Base-by-base conservation (phyloP, 805 yeast genomes). In the Candida palmyrensis region DNA sequence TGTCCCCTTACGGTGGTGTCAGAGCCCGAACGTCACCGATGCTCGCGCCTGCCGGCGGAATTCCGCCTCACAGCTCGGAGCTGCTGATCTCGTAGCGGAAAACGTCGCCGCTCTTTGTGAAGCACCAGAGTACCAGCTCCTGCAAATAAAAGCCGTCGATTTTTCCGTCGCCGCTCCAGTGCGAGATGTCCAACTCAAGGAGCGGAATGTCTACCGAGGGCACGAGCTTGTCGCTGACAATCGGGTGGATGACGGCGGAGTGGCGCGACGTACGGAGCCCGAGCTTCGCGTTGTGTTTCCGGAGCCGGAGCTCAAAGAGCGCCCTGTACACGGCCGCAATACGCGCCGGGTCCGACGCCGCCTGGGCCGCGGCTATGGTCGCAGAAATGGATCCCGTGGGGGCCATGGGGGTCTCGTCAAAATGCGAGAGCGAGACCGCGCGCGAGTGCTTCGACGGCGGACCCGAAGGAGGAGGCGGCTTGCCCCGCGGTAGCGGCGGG, bases 191-290 rank as follows among this genome's bases (percentile, higher is more conserved):
- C 25, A 65, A 37, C 11, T 45, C 44, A 29, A 55, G 36, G 15
- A 59, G 42, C 1, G 71, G 68, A 4, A 60, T 53, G 33, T 56
- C 62, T 8, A 65, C 58, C 2, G 66, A 55, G 2, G 70, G 69
- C 3, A 63, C 59, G 17, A 51, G 43, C 33, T 53, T 58, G 37
- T 65, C 70, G 35, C 55, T 47, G 3, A 57, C 53, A 4, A 63
- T 53, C 4, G 68, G 66, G 32, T 60, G 69, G 5, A 64, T 48
- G 9, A 66, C 45, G 6, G 53, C 39, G 1, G 51, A 35, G 29
- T 39, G 41, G 12, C 27, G 23, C 14, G 31, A 41, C 11, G 37
- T 11, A 17, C 24, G 11, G 24, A 29, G 36, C 31, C 42, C 26
- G 17, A 51, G 35, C 21, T 39, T 40, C 9, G 47, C 43, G 32